phyloP scores from a whole-genome alignment of 2,329 filamentous ascomycete species.

The Knufia petricola region DNA sequence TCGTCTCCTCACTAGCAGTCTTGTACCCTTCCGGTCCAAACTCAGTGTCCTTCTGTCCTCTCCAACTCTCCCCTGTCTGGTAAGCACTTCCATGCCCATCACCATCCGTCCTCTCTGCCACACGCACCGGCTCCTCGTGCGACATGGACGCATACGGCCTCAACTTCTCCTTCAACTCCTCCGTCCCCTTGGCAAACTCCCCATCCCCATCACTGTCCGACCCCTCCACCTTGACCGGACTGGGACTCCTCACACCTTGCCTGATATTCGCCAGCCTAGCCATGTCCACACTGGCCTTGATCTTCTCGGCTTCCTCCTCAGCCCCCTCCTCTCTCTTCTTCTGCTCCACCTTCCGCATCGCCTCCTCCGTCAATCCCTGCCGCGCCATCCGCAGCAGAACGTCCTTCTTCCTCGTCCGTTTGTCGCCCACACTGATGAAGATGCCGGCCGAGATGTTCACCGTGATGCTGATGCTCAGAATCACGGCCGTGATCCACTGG shows the following conservation, averaged over 20 bases:
- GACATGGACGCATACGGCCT: background rate
- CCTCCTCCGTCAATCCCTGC: constrained; percentile 62
- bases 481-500: constrained; percentile 66
- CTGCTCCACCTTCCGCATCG: constrained; percentile 42
- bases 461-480: constrained; percentile 68
- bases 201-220: background rate
- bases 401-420: constrained; percentile 73
- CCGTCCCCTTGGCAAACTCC: background rate
- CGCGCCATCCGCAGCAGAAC: constrained; percentile 67
- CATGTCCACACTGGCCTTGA: constrained; percentile 3
- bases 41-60: too few relatives aligned
- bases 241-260: background rate
- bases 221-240: background rate
- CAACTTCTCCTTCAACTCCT: constrained; percentile 8
- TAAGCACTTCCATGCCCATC: background rate
- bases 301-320: constrained; percentile 11
- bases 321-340: constrained; percentile 15
- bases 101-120: background rate
- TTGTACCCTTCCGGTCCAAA: too few relatives aligned
- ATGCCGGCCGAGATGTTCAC: constrained; percentile 70
- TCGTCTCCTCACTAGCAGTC: too few relatives aligned
- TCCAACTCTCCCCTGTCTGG: background rate
- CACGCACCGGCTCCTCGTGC: too few relatives aligned
- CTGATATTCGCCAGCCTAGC: background rate
- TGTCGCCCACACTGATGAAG: constrained; percentile 66